These are phyloP conservation scores for Kazachstania taianensis DNA, from an alignment of 805 yeast species.

Conservation along the genomic window DNA sequence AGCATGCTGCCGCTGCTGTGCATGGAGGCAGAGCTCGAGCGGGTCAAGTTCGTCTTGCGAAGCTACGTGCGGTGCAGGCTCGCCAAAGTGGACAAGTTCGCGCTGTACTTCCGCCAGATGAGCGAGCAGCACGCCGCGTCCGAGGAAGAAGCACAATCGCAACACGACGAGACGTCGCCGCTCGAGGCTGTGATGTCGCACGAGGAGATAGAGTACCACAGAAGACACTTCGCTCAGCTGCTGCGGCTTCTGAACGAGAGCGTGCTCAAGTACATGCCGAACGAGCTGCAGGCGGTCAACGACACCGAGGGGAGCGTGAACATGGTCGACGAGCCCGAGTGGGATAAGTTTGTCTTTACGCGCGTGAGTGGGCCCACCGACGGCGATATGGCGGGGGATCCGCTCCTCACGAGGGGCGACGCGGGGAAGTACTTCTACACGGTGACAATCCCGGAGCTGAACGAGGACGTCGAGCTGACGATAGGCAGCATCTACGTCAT, in stretches of 20 bases:
- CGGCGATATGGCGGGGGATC: slow-evolving; percentile 9
- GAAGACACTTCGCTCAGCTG: slow-evolving; percentile 53
- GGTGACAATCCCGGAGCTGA: slow-evolving; percentile 35
- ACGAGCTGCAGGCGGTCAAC: slow-evolving; percentile 58
- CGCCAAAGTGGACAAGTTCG: slow-evolving; percentile 60
- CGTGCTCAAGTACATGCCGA: slow-evolving; percentile 61
- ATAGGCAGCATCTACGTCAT: slow-evolving; percentile 66
- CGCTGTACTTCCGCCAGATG: slow-evolving; percentile 45
- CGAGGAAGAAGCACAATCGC: slow-evolving; percentile 12
- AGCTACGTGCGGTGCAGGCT: slow-evolving; percentile 72
- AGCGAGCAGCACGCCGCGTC: slow-evolving; percentile 11
- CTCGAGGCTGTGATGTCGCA: slow-evolving; percentile 35
- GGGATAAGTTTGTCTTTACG: slow-evolving; percentile 69
- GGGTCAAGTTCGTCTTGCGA: slow-evolving; percentile 73
- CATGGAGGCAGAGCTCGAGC: slow-evolving; percentile 84
- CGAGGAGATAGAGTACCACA: slow-evolving; percentile 58
- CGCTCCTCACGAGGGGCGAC: slow-evolving; percentile 31
- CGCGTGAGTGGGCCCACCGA: slow-evolving; percentile 19
- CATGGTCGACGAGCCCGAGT: slow-evolving; percentile 75
- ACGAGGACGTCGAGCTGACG: slow-evolving; percentile 46
- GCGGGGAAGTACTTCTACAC: slow-evolving; percentile 29
- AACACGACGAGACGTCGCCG: slow-evolving; percentile 8
- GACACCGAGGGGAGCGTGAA: slow-evolving; percentile 56
- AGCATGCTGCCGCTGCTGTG: slow-evolving; percentile 55
- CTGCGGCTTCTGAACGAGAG: slow-evolving; percentile 56